Base-by-base conservation (phyloP, 2,329 filamentous ascomycete species). In the Xylaria hypoxylon region DNA sequence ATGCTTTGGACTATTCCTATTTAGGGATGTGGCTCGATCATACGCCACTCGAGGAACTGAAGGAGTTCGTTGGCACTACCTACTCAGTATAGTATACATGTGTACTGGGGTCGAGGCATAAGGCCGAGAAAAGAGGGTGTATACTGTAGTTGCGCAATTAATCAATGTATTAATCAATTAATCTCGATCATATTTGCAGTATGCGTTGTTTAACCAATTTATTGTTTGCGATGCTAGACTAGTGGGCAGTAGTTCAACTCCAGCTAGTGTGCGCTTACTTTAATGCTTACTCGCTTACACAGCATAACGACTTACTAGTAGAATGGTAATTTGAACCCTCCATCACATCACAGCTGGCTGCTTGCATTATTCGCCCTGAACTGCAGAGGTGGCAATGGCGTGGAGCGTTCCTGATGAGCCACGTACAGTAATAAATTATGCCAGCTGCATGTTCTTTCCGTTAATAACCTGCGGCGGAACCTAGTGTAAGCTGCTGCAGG, bases 351-450 rank as follows among this genome's bases (percentile, higher is more conserved):
- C 48, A 62, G 47, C 35, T 58, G 52, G 57, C 57, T 40, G 38
- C 38, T 22, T 38, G 56, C 60, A 59, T 67, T 52, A 42, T 56
- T 60, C 15, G 40, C 28, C 45, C 26, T 24, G 38, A 19, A 52
- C n/a, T 24, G 22, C 47, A 64, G 38, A 42, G 58, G 40, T 52
- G 61, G 57, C 53, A 38, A 55, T 44, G 5, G 55, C 67, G 67
- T 71, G 67, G 67, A 68, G 67, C 59, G 26, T 63, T 40, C 52
- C 28, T 58, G 50, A 56, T 40, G 59, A 65, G 60, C 64, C 67
- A 69, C 69, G 67, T 68, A 68, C 67, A 67, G 59, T 62, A 66
- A 59, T 59, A 59, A 62, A 42, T 62, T 13, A 58, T 61, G 59
- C 48, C 45, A 10, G 48, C 47, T 58, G 40, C 45, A 47, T 48